Base-by-base conservation (phyloP, 495 filamentous ascomycete genomes). In the Daldinia concentrica region DNA sequence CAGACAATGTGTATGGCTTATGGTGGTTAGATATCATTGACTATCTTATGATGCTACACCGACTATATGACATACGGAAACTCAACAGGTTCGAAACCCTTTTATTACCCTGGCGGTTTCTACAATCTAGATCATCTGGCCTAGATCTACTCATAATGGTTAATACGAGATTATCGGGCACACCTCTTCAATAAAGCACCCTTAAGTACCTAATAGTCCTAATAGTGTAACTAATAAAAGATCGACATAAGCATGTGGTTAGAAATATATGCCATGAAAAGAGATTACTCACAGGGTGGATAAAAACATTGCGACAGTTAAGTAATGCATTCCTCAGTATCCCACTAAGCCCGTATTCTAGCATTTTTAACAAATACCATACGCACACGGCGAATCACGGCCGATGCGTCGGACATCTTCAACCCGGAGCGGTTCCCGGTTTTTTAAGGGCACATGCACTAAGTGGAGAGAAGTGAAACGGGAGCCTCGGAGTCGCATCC, bases 21-120 rank as follows among this genome's bases (percentile, higher is more conserved):
- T 19, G 52, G 52, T 56, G 52, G 52, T 34, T 34, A 56, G 52
- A 56, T 34, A 17, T 22, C 52, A 19, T n/a, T 22, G 30, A 36
- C 52, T 0, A 56, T 32, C 27, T 30, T 34, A 56, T 56, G 27
- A 34, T 56, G 7, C 52, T 54, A 55, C 26, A 55, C 29, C 51
- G 52, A 30, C 29, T 56, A 0, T 19, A 34, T 12, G 52, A 34
- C 52, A 19, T 4, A 34, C 30, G 12, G 30, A 15, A 56, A 48
- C 43, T 24, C 19, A 22, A 22, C 17, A 22, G 4, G 43, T 12
- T n/a, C n/a, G n/a, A n/a, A n/a, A n/a, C n/a, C n/a, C n/a, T n/a
- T n/a, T n/a, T n/a, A n/a, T n/a, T n/a, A n/a, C n/a, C n/a, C n/a
- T n/a, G n/a, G n/a, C n/a, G n/a, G n/a, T n/a, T n/a, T 9, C 19